Conservation (phyloP, 192 early-diverging fungal species). For the Entophlyctis luteolus region DNA sequence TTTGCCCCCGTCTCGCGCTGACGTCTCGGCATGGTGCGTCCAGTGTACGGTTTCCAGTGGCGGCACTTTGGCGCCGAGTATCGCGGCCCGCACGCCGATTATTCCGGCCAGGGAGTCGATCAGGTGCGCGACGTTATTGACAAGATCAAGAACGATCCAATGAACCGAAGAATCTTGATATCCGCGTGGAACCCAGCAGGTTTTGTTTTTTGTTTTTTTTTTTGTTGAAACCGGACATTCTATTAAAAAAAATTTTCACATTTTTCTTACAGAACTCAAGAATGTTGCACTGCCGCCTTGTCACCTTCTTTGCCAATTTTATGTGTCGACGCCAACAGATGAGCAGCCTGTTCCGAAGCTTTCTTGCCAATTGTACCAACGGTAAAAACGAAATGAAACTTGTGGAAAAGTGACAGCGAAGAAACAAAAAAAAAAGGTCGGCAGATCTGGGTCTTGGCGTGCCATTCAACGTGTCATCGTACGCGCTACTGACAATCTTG, state of each 20-base stretch:
- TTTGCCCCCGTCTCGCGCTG: neutral
- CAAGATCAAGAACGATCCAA: conserved; percentile 79
- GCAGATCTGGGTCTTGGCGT: conserved; percentile 96
- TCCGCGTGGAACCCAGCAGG: conserved; percentile 97
- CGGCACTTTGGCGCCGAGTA: conserved; percentile 96
- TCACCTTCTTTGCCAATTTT: conserved; percentile 97
- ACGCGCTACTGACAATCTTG: conserved; percentile 85
- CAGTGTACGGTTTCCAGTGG: conserved; percentile 98
- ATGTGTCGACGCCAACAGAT: conserved; percentile 69
- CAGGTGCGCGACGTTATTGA: conserved; percentile 84
- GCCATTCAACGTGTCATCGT: conserved; percentile 97
- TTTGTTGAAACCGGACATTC: neutral
- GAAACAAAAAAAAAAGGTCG: conserved; percentile 27
- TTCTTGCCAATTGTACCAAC: conserved; percentile 93
- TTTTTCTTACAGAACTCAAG: conserved; percentile 56
- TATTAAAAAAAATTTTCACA: neutral
- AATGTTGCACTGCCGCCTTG: conserved; percentile 96
- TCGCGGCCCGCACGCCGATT: conserved; percentile 74
- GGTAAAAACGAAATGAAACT: conserved; percentile 24
- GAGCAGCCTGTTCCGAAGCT: conserved; percentile 50
- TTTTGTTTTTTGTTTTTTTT: conserved; percentile 28
- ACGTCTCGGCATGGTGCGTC: too few species aligned
- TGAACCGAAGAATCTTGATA: conserved; percentile 87
- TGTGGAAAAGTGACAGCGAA: conserved; percentile 15
- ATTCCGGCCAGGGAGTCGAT: conserved; percentile 87